Base-by-base conservation (phyloP, 257 asterid species). In the Nicotiana paniculata region DNA sequence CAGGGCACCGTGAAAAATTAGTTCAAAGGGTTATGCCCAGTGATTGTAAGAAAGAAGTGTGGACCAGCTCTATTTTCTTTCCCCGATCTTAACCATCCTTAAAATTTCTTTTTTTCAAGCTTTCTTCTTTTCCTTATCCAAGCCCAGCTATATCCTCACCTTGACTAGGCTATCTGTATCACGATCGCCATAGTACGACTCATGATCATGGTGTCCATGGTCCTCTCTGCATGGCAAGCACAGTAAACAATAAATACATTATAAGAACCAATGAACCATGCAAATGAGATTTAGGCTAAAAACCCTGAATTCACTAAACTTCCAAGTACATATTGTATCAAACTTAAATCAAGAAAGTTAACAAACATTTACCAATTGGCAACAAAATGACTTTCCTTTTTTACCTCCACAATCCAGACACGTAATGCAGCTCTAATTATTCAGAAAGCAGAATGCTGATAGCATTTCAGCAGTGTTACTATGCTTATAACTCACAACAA, bases 151-250 rank as follows among this genome's bases (percentile, higher is more conserved):
- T 64, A 80, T 79, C 84, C 94, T 89, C 88, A 96, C 99, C 97
- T 88, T 90, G 83, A 94, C 93, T 53, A 96, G 90, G 89, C 86
- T 93, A 18, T 93, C 95, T 15, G 97, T 93, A 87, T 96, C 98
- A 76, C 98, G 93, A 87, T 96, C 98, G 2, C 99, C 99, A 89
- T 96, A 94, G 88, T 96, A 96, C 10, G 99, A 88, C 86, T 96
- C 99, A 51, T 96, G 98, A 9, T 94, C 96, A 77, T 94, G 99
- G 89, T 92, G 98, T 61, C 98, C 98, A 79, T 92, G 96, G 59
- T 91, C 93, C 21, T 90, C 98, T 84, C 98, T 96, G 92, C 39
- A 79, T 74, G 17, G 65, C 70, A 68, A 83, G 11, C 35, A 21
- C 55, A 65, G 39, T 76, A 78, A 84, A 72, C 46, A 76, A 79